A percentile compares a stretch with the other conserved stretches of the same genome.
These are phyloP conservation scores for Solanum clarkiae DNA, from an alignment of 257 asterid species.

Conservation along the genomic window DNA sequence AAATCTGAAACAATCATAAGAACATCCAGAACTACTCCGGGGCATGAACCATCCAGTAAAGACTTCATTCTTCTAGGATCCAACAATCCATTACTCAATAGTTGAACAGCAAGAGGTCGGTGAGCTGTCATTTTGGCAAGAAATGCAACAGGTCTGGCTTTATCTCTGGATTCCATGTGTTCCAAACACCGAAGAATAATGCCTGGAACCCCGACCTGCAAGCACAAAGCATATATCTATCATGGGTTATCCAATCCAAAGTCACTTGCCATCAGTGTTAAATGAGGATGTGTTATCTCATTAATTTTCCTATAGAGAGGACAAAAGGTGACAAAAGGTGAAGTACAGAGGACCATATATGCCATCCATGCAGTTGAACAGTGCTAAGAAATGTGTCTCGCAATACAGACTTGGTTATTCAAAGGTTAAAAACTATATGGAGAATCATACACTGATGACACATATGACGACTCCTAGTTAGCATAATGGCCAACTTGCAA, in stretches of 20 bases:
- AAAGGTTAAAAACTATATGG: not conserved
- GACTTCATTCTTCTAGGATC: slow-evolving; percentile 61
- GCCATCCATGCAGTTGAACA: not conserved
- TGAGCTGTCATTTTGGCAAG: slow-evolving; percentile 75
- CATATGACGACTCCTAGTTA: not conserved
- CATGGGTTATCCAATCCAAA: not conserved
- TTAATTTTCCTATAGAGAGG: not conserved
- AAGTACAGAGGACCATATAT: not conserved
- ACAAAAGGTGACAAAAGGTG: not conserved
- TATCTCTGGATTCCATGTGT: slow-evolving; percentile 66
- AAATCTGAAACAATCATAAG: slow-evolving; percentile 93
- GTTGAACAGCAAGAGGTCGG: slow-evolving; percentile 78
- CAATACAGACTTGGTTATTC: not conserved
- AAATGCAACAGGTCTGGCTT: slow-evolving; percentile 76
- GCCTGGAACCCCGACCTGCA: slow-evolving; percentile 62
- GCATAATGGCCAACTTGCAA: not conserved
- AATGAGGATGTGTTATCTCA: not conserved
- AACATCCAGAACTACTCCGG: slow-evolving; percentile 79
- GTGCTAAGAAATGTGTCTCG: not conserved
- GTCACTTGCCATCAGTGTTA: not conserved
- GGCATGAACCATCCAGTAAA: slow-evolving; percentile 59
- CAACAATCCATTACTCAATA: slow-evolving; percentile 70
- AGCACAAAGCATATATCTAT: slow-evolving; percentile 7
- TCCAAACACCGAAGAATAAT: slow-evolving; percentile 66
- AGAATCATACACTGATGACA: not conserved